A percentile compares a stretch with the other conserved stretches of the same genome.
Conservation (phyloP, 352 stramenopile species). For the Salisapilia sapeloensis region DNA sequence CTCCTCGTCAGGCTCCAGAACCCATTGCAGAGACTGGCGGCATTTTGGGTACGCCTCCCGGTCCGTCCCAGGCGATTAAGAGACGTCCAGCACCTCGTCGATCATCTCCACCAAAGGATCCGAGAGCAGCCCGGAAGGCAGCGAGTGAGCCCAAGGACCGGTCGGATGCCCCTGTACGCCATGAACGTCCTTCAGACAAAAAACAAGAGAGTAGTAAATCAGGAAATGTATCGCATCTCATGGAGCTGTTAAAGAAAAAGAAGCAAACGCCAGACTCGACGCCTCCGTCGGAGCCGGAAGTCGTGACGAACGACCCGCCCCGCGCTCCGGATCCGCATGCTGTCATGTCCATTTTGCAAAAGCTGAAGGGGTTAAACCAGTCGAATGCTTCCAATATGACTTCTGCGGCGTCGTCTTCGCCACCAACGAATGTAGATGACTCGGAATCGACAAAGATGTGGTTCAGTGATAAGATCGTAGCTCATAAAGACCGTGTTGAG, state of each 20-base stretch:
- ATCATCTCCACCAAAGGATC: no score
- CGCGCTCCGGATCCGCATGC: constrained; percentile 36
- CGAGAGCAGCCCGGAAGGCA: no score
- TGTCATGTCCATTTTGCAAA: constrained; percentile 78
- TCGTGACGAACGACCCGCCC: constrained; percentile 46
- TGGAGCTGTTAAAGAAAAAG: constrained; percentile 69
- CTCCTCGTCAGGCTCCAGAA: background rate
- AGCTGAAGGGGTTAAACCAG: constrained; percentile 44
- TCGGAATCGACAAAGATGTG: constrained; percentile 46
- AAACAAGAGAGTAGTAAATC: no score
- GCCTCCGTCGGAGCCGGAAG: constrained; percentile 3
- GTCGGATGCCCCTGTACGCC: no score
- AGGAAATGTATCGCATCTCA: constrained; percentile 62
- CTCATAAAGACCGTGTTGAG: constrained; percentile 72
- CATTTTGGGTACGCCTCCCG: no score
- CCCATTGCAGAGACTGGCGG: constrained; percentile 1
- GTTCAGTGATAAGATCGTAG: constrained; percentile 70
- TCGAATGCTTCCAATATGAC: no score
- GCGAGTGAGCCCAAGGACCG: no score
- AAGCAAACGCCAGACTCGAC: constrained; percentile 7
- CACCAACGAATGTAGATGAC: constrained; percentile 10
- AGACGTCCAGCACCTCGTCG: no score
- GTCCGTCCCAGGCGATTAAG: no score
- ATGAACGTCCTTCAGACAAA: no score
- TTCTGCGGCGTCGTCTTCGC: background rate